Evolutionary conservation across 2,329 filamentous ascomycete genomes (phyloP).

Genomic region (Xylariaceae sp.): DNA sequence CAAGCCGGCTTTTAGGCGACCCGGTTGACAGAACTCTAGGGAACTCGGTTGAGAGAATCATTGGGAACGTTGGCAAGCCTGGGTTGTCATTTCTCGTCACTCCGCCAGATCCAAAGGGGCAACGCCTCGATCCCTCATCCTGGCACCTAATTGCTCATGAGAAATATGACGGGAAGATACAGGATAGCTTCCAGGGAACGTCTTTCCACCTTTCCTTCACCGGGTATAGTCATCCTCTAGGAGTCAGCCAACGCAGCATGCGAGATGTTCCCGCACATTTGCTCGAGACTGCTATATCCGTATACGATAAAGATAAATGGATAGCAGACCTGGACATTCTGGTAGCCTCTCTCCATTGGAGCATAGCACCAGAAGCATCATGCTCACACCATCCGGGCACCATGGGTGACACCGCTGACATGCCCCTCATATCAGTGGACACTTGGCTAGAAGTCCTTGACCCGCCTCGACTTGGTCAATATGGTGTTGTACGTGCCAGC

Average conservation of each 20-base stretch:
- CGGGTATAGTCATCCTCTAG: neutral
- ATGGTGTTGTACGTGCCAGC: no score
- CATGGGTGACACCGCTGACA: no score
- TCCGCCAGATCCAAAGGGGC: neutral
- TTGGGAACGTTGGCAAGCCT: neutral
- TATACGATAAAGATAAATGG: neutral
- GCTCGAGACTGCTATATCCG: neutral
- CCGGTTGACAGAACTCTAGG: no score
- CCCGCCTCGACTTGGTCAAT: no score
- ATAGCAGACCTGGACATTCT: neutral
- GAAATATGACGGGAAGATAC: neutral
- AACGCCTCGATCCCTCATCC: neutral
- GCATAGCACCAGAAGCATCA: no score
- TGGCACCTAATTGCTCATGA: neutral
- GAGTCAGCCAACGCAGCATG: neutral
- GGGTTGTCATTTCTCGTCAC: neutral
- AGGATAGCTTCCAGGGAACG: neutral
- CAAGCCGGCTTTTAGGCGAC: no score
- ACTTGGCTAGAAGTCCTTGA: no score
- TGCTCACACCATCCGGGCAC: no score
- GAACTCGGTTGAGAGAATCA: no score
- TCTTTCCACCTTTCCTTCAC: neutral
- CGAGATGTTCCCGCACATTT: neutral
- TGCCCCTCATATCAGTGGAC: no score
- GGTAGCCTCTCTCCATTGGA: no score